phyloP scores from a whole-genome alignment of 306 rosid genomes.

The Pachyrhizus erosus region DNA sequence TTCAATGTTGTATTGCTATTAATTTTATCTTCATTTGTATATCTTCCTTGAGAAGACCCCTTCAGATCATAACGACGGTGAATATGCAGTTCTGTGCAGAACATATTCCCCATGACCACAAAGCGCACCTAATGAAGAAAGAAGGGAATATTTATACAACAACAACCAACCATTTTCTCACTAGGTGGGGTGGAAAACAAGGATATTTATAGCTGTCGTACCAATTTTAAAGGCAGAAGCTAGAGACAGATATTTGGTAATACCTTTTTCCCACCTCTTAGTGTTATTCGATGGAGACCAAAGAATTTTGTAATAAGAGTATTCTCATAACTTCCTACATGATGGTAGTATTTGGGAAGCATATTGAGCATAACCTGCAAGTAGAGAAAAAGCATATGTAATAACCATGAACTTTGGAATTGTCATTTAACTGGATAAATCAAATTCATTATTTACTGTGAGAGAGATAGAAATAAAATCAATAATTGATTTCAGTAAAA shows the following conservation, averaged over 20 bases:
- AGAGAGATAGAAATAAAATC: slow-evolving; percentile 3
- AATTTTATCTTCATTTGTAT: slow-evolving; percentile 64
- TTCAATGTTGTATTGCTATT: slow-evolving; percentile 75
- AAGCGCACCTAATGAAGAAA: slow-evolving; percentile 78
- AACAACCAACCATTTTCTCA: neutral
- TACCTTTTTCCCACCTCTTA: slow-evolving; percentile 89
- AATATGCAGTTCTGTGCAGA: slow-evolving; percentile 85
- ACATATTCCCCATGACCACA: slow-evolving; percentile 99
- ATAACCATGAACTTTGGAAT: slow-evolving; percentile 19
- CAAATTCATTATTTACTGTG: neutral
- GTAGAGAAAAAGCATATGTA: slow-evolving; percentile 21
- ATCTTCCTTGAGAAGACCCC: slow-evolving; percentile 92
- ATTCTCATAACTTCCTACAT: slow-evolving; percentile 79
- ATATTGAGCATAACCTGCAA: slow-evolving; percentile 83
- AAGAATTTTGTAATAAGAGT: slow-evolving; percentile 93
- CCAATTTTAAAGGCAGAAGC: slow-evolving; percentile 34
- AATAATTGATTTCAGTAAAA: neutral
- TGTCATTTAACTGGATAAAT: slow-evolving; percentile 17
- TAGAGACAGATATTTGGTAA: slow-evolving; percentile 34
- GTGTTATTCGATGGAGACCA: slow-evolving; percentile 89
- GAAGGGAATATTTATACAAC: slow-evolving; percentile 26
- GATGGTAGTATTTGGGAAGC: slow-evolving; percentile 86
- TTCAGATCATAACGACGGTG: slow-evolving; percentile 94
- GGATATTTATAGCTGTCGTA: slow-evolving; percentile 17
- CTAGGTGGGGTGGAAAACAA: slow-evolving; percentile 12